Evolutionary conservation across 139 green algal species (phyloP).

Genomic region (Desmodesmus armatus): DNA sequence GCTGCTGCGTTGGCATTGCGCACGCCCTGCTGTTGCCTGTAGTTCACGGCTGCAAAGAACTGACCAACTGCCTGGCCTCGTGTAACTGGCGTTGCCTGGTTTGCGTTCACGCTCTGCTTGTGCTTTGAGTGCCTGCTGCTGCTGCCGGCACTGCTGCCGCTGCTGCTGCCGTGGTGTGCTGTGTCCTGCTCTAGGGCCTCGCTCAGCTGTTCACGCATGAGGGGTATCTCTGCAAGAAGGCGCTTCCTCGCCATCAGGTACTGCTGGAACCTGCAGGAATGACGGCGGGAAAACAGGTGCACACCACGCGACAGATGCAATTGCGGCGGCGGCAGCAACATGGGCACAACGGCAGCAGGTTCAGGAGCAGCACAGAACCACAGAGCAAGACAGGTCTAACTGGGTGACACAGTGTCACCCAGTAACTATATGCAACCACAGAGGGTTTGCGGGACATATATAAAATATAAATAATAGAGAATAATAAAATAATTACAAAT

Average conservation of each 20-base stretch:
- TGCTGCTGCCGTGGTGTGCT: neutral
- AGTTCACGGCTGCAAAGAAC: constrained; percentile 43
- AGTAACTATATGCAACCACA: too few species aligned
- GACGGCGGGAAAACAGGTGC: neutral
- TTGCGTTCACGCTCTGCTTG: constrained; percentile 24
- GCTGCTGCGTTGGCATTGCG: constrained; percentile 17
- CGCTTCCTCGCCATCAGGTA: constrained; percentile 41
- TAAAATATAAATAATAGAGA: too few species aligned
- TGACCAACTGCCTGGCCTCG: constrained; percentile 23
- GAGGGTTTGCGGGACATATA: too few species aligned
- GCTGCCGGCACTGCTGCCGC: neutral
- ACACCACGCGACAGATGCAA: neutral
- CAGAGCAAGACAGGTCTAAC: too few species aligned
- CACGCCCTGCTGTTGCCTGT: constrained; percentile 15
- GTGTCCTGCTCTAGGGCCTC: constrained; percentile 13
- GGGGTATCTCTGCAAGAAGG: constrained; percentile 39
- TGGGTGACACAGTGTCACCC: too few species aligned
- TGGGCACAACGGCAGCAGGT: too few species aligned
- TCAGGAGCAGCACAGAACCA: too few species aligned
- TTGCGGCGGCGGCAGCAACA: too few species aligned
- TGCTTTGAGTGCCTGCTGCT: neutral
- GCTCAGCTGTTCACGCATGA: constrained; percentile 25
- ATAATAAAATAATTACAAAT: too few species aligned
- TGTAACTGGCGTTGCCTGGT: constrained; percentile 3
- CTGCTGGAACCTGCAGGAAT: constrained; percentile 43